Conservation (phyloP, 805 yeast species). For the Metschnikowia lochheadii region DNA sequence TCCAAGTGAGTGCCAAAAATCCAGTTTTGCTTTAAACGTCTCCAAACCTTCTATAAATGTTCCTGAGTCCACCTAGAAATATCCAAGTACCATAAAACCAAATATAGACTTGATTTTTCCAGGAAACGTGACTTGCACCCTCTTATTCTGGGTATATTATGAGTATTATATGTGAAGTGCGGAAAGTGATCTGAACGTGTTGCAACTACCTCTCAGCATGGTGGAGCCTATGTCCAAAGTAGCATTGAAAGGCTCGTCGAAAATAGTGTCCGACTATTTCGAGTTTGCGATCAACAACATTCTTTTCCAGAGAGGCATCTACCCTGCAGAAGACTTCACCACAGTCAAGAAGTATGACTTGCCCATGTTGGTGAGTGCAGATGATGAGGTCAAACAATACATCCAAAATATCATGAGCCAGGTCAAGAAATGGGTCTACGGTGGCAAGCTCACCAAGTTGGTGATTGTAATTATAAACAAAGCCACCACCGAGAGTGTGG, state of each 20-base stretch:
- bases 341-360: constrained; percentile 76
- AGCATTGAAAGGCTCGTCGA: constrained; percentile 74
- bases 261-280: constrained; percentile 77
- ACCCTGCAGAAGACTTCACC: constrained; percentile 81
- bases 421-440: constrained; percentile 61
- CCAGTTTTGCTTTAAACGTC: neutral
- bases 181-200: constrained; percentile 1
- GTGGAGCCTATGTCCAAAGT: constrained; percentile 33
- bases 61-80: neutral
- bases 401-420: constrained; percentile 65
- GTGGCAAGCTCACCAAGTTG: constrained; percentile 62
- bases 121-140: constrained; percentile 1
- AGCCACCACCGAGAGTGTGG: constrained; percentile 63
- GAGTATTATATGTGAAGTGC: neutral
- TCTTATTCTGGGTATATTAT: neutral
- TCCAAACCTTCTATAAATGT: neutral
- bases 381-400: constrained; percentile 71
- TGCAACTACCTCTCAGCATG: constrained; percentile 5
- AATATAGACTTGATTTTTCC: neutral
- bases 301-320: constrained; percentile 83
- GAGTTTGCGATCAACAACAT: constrained; percentile 77
- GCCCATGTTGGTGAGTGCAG: constrained; percentile 64
- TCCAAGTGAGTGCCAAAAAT: neutral
- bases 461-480: constrained; percentile 71
- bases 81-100: neutral